These are phyloP conservation scores for Macrophomina phaseolina DNA, from an alignment of 2,329 filamentous ascomycete species.

Conservation along the genomic window DNA sequence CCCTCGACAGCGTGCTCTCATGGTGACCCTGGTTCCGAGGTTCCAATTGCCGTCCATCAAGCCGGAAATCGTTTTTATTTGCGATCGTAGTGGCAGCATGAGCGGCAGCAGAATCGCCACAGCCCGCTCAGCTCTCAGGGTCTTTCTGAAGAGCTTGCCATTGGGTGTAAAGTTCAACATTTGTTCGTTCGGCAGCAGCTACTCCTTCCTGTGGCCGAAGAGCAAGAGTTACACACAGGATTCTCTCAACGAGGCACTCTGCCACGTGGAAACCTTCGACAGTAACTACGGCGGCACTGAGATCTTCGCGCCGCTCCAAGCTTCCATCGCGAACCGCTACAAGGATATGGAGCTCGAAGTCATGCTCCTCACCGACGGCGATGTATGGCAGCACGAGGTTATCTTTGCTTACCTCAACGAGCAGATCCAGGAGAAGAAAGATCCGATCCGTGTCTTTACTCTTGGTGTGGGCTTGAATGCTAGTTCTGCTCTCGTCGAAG, in stretches of 20 bases:
- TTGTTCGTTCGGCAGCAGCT: slow-evolving; percentile 65
- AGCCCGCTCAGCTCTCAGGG: slow-evolving; percentile 61
- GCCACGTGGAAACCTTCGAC: slow-evolving; percentile 50
- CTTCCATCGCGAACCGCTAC: slow-evolving; percentile 54
- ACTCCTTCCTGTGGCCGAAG: slow-evolving; percentile 55
- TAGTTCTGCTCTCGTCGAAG: slow-evolving; percentile 64
- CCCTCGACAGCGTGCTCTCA: slow-evolving; percentile 67
- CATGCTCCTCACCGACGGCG: slow-evolving; percentile 63
- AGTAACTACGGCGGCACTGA: slow-evolving; percentile 62
- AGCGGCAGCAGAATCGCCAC: slow-evolving; percentile 55
- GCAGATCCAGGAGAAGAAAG: slow-evolving; percentile 47
- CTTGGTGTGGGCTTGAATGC: slow-evolving; percentile 62
- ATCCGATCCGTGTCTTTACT: slow-evolving; percentile 61
- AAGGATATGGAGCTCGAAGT: slow-evolving; percentile 57
- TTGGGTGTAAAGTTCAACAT: slow-evolving; percentile 72
- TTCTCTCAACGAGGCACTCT: slow-evolving; percentile 52
- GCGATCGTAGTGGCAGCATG: slow-evolving; percentile 75
- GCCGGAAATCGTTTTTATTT: slow-evolving; percentile 73
- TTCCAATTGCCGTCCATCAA: slow-evolving; percentile 64
- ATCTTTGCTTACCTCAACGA: slow-evolving; percentile 58
- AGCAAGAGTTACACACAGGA: slow-evolving; percentile 55
- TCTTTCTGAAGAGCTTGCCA: slow-evolving; percentile 71
- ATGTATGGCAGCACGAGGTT: slow-evolving; percentile 56
- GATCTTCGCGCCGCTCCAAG: slow-evolving; percentile 55
- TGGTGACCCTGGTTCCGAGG: slow-evolving; percentile 73